Base-by-base conservation (phyloP, 108 stramenopile genomes). In the Nannochloropsis salina region DNA sequence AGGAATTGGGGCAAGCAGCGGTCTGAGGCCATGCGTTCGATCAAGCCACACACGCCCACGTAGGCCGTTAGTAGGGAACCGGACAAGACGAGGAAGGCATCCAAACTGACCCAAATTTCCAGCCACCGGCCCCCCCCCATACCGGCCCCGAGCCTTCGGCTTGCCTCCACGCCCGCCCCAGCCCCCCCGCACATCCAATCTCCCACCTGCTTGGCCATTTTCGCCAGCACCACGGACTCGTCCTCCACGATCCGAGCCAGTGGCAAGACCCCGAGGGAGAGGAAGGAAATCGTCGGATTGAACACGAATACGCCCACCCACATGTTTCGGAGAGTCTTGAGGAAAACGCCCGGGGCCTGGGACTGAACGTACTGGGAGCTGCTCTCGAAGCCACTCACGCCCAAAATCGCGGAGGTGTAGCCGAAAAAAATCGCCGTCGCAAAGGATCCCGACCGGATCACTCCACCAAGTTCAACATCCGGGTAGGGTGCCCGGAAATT, bases 311-410 rank as follows among this genome's bases (percentile, higher is more conserved):
- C 94, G 11, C 92, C 92, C 43, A 84, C 47, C 92, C 92, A 92
- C 93, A 93, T 93, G 81, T 93, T 92, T 41, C 90, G 89, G 10
- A 93, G 89, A 8, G 92, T 93, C 85, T 90, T 91, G 9, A 90
- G 87, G 90, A 92, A 94, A 20, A 92, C 92, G 8, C 93, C 93
- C 18, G 88, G 84, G 12, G 87, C 90, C 85, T 93, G 92, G 82
- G 90, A 93, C 85, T 94, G 92, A 3, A 94, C 92, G 85, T 93
- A 93, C 84, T 94, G 92, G 9, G 91, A 85, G 41, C 84, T 83
- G 3, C 92, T 91, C 91, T 94, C 94, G 82, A 94, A 94, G 6
- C 94, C 94, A 8, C 90, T 89, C 22, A 93, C 91, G 51, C 94
- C 94, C 42, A 94, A 89, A 91, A 94, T 92, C 22, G 93, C 93